phyloP scores from a whole-genome alignment of 1,139 yeast species.

The Candida sojae region DNA sequence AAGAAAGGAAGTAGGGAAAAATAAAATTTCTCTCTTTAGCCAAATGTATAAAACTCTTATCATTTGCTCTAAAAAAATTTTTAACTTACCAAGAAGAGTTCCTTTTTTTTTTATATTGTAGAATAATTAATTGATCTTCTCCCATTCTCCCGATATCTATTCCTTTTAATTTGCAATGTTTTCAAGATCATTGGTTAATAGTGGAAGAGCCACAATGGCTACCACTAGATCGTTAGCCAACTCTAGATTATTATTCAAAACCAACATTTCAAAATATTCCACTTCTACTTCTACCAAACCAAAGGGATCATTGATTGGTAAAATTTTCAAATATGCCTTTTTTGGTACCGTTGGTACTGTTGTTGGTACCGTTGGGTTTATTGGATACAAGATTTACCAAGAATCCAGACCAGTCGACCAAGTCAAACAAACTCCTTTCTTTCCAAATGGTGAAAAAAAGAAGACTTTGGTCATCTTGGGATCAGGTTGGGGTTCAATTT shows the following conservation, averaged over 20 bases:
- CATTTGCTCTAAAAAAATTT: neutral
- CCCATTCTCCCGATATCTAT: neutral
- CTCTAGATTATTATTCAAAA: conserved; percentile 16
- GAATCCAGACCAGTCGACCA: conserved; percentile 67
- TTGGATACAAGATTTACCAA: conserved; percentile 57
- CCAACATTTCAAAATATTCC: conserved; percentile 11
- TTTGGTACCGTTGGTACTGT: conserved; percentile 29
- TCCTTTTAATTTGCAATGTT: conserved; percentile 4
- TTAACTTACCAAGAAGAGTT: too few relatives aligned
- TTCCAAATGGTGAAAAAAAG: conserved; percentile 71
- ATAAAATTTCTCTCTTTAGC: neutral
- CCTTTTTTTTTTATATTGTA: neutral
- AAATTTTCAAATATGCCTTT: conserved; percentile 32
- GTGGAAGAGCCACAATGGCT: conserved; percentile 12
- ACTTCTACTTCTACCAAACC: conserved; percentile 9
- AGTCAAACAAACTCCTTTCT: conserved; percentile 53
- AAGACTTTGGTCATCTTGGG: conserved; percentile 90
- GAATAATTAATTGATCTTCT: conserved; percentile 1
- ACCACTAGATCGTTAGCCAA: conserved; percentile 21
- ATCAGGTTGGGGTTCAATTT: conserved; percentile 92
- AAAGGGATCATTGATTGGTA: conserved; percentile 18
- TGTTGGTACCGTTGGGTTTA: conserved; percentile 44
- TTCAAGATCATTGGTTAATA: conserved; percentile 8
- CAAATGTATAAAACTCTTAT: conserved; percentile 1
- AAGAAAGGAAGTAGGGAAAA: neutral